A percentile compares a stretch with the other conserved stretches of the same genome.
Conservation (phyloP, 1,284 basidiomycete genomes). For the Trichosporon sp. region DNA sequence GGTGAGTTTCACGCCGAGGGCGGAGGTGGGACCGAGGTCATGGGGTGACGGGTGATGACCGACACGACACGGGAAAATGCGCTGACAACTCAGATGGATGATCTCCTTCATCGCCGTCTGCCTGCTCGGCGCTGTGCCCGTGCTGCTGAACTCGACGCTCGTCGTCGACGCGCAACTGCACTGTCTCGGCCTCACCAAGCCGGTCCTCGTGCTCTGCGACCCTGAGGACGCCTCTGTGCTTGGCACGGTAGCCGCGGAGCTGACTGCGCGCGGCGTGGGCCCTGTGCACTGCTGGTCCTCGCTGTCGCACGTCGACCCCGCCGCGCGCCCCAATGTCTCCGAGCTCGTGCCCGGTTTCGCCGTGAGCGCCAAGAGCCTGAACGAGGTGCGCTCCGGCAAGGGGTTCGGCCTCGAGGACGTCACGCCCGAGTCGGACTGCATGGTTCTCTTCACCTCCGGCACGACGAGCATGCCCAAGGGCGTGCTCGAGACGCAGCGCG, state of each 20-base stretch:
- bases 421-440: constrained; percentile 48
- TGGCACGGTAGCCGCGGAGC: constrained; percentile 21
- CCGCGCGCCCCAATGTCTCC: background rate
- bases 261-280: constrained; percentile 19
- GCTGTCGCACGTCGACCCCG: background rate
- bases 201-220: constrained; percentile 43
- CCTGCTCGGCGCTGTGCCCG: constrained; percentile 47
- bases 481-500: constrained; percentile 49
- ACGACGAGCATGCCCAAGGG: constrained; percentile 51
- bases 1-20: constrained; percentile 22
- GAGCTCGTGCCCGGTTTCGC: background rate
- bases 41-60: background rate
- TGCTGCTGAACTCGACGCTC: constrained; percentile 50
- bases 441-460: constrained; percentile 50
- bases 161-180: constrained; percentile 42
- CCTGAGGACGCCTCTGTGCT: constrained; percentile 38
- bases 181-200: constrained; percentile 39
- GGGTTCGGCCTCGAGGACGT: constrained; percentile 31
- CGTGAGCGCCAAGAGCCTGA: background rate
- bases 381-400: background rate
- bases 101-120: constrained; percentile 45
- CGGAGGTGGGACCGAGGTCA: background rate
- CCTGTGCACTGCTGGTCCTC: constrained; percentile 21
- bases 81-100: constrained; percentile 47
- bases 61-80: background rate